Percentiles rank a stretch among this genome's conserved stretches.
Evolutionary conservation across 2,329 filamentous ascomycete species (phyloP).

Genomic region (Xylariaceae sp.): DNA sequence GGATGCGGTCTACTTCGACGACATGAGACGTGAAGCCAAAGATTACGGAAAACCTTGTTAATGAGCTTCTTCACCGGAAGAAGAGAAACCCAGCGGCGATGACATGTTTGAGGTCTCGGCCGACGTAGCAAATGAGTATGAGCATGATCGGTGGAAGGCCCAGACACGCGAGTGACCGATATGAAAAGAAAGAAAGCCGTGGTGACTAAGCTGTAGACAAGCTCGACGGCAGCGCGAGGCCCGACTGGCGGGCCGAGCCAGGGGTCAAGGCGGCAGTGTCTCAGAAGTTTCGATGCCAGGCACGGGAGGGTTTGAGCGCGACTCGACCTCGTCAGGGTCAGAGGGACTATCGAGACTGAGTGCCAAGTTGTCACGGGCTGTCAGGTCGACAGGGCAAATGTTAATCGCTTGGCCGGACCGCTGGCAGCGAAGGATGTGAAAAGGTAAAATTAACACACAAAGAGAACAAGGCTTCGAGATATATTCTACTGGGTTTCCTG

Average conservation of each 20-base stretch:
- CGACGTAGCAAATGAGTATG: too few relatives aligned
- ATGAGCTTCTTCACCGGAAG: too few relatives aligned
- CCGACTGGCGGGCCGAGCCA: slow-evolving; percentile 18
- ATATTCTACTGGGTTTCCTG: background rate
- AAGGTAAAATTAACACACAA: slow-evolving; percentile 11
- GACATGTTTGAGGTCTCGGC: too few relatives aligned
- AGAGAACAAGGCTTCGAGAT: slow-evolving; percentile 8
- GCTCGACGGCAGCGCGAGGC: slow-evolving; percentile 18
- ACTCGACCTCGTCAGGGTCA: background rate
- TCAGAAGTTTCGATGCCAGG: slow-evolving; percentile 21
- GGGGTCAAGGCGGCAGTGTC: slow-evolving; percentile 20
- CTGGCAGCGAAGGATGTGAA: slow-evolving; percentile 1
- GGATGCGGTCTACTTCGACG: too few relatives aligned
- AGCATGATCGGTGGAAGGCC: too few relatives aligned
- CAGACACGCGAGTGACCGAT: too few relatives aligned
- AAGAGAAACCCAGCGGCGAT: too few relatives aligned
- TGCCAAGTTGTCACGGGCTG: background rate
- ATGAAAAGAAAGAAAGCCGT: slow-evolving; percentile 8
- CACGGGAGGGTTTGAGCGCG: background rate
- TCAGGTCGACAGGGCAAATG: background rate
- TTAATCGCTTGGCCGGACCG: slow-evolving; percentile 1
- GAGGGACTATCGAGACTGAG: background rate
- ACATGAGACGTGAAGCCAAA: too few relatives aligned
- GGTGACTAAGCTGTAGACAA: background rate
- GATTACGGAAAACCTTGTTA: too few relatives aligned